These are phyloP conservation scores for Solanum bulbocastanum DNA, from an alignment of 257 asterid genomes.

Conservation along the genomic window DNA sequence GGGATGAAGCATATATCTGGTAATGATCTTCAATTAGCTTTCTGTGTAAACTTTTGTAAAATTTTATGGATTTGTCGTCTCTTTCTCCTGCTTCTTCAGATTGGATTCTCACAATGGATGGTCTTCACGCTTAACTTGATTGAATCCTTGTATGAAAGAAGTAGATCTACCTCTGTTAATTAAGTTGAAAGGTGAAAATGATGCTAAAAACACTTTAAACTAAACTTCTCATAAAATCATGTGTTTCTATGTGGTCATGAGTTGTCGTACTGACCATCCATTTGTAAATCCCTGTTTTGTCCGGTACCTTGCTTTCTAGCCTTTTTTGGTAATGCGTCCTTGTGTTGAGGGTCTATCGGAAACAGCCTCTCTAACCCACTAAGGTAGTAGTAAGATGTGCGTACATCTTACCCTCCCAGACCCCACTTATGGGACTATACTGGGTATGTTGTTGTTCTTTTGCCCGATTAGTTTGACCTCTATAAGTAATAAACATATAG, in stretches of 20 bases:
- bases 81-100: not conserved
- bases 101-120: not conserved
- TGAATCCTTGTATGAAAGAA: not conserved
- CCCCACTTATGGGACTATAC: not conserved
- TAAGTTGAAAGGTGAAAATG: not conserved
- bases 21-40: conserved; percentile 1
- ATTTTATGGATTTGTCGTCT: not conserved
- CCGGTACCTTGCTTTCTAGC: not conserved
- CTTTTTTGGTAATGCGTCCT: not conserved
- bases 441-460: not conserved
- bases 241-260: not conserved
- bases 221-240: not conserved
- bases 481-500: not conserved
- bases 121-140: not conserved
- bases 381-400: not conserved
- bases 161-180: not conserved
- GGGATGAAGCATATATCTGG: conserved; percentile 14
- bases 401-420: not conserved
- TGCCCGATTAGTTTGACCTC: not conserved
- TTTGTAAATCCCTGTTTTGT: not conserved
- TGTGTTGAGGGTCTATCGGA: not conserved
- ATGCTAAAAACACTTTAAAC: not conserved
- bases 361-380: not conserved
- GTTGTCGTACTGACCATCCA: not conserved
- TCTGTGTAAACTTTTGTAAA: not conserved